Conservation (phyloP, 2,329 filamentous ascomycete species). For the Cladosporium sp. region DNA sequence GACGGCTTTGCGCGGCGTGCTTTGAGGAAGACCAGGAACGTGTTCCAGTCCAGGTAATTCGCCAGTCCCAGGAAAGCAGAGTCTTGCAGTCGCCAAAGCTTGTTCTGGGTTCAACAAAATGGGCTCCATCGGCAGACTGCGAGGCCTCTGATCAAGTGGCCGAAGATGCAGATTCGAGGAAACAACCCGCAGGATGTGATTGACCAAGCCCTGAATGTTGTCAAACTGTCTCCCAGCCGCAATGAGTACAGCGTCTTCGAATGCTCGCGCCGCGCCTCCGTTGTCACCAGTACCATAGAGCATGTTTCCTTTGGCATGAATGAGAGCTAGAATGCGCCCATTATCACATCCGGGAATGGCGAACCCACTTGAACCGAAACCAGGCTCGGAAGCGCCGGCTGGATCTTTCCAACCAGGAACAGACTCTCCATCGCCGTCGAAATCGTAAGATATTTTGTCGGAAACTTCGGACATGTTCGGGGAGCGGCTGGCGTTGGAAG, state of each 20-base stretch:
- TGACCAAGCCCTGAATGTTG: conserved; percentile 74
- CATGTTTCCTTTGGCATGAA: conserved; percentile 99
- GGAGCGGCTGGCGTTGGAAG: conserved; percentile 48
- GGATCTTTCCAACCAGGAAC: conserved; percentile 37
- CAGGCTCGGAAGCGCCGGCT: conserved; percentile 42
- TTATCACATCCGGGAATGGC: conserved; percentile 81
- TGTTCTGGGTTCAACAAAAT: conserved; percentile 78
- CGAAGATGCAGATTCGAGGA: conserved; percentile 27
- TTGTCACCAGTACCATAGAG: conserved; percentile 86
- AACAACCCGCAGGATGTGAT: conserved; percentile 69
- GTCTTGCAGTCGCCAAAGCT: conserved; percentile 74
- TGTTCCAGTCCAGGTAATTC: conserved; percentile 75
- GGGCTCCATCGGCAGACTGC: conserved; percentile 49
- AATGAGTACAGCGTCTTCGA: conserved; percentile 92
- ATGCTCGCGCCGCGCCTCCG: conserved; percentile 74
- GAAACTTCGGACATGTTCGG: conserved; percentile 52
- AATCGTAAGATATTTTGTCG: conserved; percentile 56
- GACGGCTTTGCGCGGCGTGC: conserved; percentile 70
- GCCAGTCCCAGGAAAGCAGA: conserved; percentile 77
- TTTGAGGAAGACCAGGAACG: conserved; percentile 55
- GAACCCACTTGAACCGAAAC: conserved; percentile 79
- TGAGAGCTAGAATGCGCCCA: conserved; percentile 84
- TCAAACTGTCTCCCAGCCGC: conserved; percentile 68
- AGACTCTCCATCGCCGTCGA: conserved; percentile 42
- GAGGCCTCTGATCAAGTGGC: conserved; percentile 24